Base-by-base conservation (phyloP, 2,329 filamentous ascomycete species). In the Fusarium subtropicale region DNA sequence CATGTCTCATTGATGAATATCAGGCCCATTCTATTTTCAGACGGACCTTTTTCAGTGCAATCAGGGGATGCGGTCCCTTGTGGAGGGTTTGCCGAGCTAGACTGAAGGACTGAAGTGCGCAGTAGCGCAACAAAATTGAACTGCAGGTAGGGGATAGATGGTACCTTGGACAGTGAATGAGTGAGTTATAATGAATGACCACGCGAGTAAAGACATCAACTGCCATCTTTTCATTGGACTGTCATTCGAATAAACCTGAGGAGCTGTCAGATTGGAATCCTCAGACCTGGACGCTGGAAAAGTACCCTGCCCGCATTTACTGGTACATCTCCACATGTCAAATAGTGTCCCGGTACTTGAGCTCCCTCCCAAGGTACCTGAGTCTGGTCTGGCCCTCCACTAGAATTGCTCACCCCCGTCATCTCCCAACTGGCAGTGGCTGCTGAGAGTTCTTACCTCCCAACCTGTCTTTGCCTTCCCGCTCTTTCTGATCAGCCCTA, bases 401-500 rank as follows among this genome's bases (percentile, higher is more conserved):
- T 38, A 53, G 56, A 58, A 59, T 56, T 56, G 48, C 61, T 64
- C 62, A 64, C 54, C 33, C 65, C 65, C 48, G 56, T 67, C 68
- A 62, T 64, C 68, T 64, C 55, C 52, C 57, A 61, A 56, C 48
- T 57, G 44, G 31, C 38, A 62, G 50, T 59, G 44, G 45, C 45
- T 50, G 33, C 62, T 70, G 48, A 64, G 61, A 62, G 56, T 71
- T 63, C 65, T 60, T 60, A 62, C 61, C 54, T 68, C 55, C 66
- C 56, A 62, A 61, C 65, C 34, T 60, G 62, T 51, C 61, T 47
- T 36, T 60, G 62, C 57, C 61, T 47, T 68, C 65, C 59, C 60
- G 52, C 65, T 68, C 57, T 39, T 73, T 69, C 72, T 72, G 64
- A 69, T 74, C 73, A 76, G 74, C 74, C 71, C 73, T 73, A 70